phyloP scores from a whole-genome alignment of 1,139 yeast genomes.

The Blastobotrys illinoisensis region DNA sequence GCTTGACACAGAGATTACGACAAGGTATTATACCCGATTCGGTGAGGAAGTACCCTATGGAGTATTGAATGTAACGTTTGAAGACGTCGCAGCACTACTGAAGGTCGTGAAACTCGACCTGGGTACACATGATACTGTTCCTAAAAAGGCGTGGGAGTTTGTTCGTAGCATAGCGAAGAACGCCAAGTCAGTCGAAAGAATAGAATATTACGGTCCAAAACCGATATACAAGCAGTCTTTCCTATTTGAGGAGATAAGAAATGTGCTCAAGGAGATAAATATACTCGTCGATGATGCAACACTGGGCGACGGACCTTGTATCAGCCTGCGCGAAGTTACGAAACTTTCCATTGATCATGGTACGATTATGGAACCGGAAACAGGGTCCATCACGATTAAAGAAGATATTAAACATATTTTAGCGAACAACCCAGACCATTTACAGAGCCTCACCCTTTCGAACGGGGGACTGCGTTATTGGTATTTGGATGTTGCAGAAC shows the following conservation, averaged over 20 bases:
- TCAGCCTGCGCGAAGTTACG: background rate
- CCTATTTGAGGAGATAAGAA: background rate
- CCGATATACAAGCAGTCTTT: background rate
- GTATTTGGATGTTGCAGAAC: background rate
- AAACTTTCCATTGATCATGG: background rate
- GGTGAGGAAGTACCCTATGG: background rate
- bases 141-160: background rate
- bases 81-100: background rate
- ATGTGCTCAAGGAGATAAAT: background rate
- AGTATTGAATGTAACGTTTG: background rate
- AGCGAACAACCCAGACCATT: background rate
- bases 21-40: background rate
- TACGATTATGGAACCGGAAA: background rate
- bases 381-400: background rate
- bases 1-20: background rate
- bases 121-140: background rate
- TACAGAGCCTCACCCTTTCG: background rate
- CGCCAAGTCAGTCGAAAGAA: background rate
- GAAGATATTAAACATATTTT: background rate
- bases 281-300: background rate
- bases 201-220: background rate
- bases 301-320: background rate
- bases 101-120: background rate
- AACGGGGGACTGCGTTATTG: background rate
- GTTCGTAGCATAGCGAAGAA: background rate